Base-by-base conservation (phyloP, 192 early-diverging fungal species). In the Entomortierella chlamydospora region DNA sequence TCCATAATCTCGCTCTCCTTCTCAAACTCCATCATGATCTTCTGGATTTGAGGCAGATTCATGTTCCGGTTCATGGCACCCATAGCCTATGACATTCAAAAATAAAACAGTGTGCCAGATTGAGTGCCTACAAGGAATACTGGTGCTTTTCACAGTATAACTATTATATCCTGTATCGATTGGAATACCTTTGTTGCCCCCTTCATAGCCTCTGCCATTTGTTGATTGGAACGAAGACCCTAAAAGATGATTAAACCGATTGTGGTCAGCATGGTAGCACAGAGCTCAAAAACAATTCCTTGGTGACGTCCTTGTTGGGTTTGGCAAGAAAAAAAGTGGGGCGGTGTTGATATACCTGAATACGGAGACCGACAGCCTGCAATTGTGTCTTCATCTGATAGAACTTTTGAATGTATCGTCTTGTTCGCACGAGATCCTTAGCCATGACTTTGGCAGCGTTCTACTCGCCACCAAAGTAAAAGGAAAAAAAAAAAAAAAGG, bases 21-120 rank as follows among this genome's bases (percentile, higher is more conserved):
- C 73, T 98, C 95, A 86, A 98, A 99, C 39, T 99, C 96, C 92
- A 95, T 94, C 93, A 98, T 96, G 50, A 99, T 98, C 68, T 94
- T 93, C 49, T 94, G 91, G 41, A 99, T 94, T 49, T 91, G 91
- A 4, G 96, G 97, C 57, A 99, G 82, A 85, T 99, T 98, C 87
- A 98, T 93, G 52, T 90, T 85, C 66, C 88, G 87, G 81, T 99
- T 99, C 98, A 99, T 99, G 28, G 94, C 90, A 28, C 89, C 86
- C 96, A 99, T 97, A n/a, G 98, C 96, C 83, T 83, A 81, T 28
- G 43, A 20, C 13, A 50, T 18, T 9, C 15, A 65, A 3, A 43
- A 57, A 42, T 30, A 56, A 30, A 51, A 37, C 10, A 60, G 18
- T 30, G 13, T 9, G 13, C 25, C 20, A 53, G 20, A 30, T n/a